Base-by-base conservation (phyloP, 202 grass and related monocot genomes). In the Setaria italica region DNA sequence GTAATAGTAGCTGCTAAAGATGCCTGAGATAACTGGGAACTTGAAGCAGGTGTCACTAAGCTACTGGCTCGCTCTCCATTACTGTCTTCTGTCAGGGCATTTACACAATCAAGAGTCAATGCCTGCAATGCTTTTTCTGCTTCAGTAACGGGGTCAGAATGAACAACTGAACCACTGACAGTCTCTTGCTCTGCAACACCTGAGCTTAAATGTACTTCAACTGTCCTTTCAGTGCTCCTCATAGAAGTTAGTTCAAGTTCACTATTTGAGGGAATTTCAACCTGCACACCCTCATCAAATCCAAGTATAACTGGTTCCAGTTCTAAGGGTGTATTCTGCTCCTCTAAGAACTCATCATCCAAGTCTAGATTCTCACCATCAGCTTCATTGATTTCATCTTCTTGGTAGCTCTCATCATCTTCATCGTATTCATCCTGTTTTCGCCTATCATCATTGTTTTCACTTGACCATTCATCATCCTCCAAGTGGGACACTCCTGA, bases 251-350 rank as follows among this genome's bases (percentile, higher is more conserved):
- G 85, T 79, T 91, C 97, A 91, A 91, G 39, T 87, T 84, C 76
- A 72, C 34, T 79, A 29, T 85, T 96, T 25, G 54, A 69, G 20
- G 88, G 90, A 87, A 99, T 94, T 84, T 92, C 86, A 87, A 96
- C 92, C 89, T 96, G 92, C 46, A 99, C 90, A 64, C 97, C 97
- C 80, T 99, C 90, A 77, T 99, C 82, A 82, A 99, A 99, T 80
- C 97, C 97, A 55, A 94, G 90, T 88, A 99, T 99, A 65, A 96
- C 92, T 11, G 94, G 84, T 78, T 97, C 95, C 77, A 80, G 80
- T 75, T 91, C 90, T 79, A 83, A 75, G 67, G 75, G 41, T 58
- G 84, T 78, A 87, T 56, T 79, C 43, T 89, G 77, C 45, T 67
- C 87, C 50, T 88, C 89, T 76, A 72, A 85, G 47, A 95, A 95